Base-by-base conservation (phyloP, 2,329 filamentous ascomycete species). In the Penicillium verrucosum region DNA sequence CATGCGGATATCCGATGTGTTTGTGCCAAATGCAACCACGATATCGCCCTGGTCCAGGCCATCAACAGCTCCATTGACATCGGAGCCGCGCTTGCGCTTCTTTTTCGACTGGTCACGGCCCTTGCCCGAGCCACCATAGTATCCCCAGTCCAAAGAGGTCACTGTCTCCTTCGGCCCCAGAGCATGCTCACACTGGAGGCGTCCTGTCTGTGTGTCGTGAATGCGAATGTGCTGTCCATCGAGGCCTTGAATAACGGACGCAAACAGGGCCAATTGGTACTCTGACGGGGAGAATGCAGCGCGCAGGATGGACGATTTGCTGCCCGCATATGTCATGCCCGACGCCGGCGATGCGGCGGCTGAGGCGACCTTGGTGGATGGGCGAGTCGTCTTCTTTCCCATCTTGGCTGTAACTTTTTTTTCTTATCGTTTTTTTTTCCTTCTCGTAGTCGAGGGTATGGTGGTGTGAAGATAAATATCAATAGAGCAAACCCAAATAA, bases 141-240 rank as follows among this genome's bases (percentile, higher is more conserved):
- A 79, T 21, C 80, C 80, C 80, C 80, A 82, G 46, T 81, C 78
- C 46, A 82, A 67, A 18, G 78, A 81, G 8, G 78, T 81, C 55
- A 81, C 73, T 5, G 69, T 72, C 56, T 78, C 74, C 60, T 77
- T 79, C 29, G 79, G 73, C 47, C 72, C 74, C 56, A 80, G 68
- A 8, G 75, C 73, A 72, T 81, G 74, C 64, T 82, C 80, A 65
- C 79, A 81, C 56, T 77, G 77, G 61, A 82, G 71, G 37, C 77
- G 75, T 46, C 78, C 78, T 38, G 78, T 80, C 55, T 69, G 74
- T 41, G 78, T 79, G 61, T 81, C 79, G 67, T 82, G 80, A 51
- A 82, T 78, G 56, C 80, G 77, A 51, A 82, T 70, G 60, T 81
- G 78, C 60, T 82, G 79, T 45, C 75, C 76, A 68, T 80, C 80